Evolutionary conservation across 1,284 basidiomycete species (phyloP).

Genomic region (Hemileia vastatrix): DNA sequence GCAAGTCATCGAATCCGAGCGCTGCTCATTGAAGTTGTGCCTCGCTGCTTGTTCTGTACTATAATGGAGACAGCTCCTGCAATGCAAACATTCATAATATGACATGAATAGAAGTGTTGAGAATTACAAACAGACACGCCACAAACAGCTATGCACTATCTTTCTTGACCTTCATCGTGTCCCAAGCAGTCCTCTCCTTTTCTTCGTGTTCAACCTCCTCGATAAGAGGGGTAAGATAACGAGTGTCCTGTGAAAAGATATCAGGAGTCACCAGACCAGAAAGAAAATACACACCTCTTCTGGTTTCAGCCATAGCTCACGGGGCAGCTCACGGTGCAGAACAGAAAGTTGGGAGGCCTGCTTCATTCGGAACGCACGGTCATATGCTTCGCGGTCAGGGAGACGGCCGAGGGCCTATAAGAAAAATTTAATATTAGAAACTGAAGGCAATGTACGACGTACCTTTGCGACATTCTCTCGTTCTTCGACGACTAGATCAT

Average conservation of each 20-base stretch:
- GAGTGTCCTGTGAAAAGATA: slow-evolving; percentile 59
- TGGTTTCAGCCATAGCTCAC: slow-evolving; percentile 69
- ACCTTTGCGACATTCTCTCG: slow-evolving; percentile 74
- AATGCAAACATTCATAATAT: too few relatives aligned
- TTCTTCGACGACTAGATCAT: slow-evolving; percentile 89
- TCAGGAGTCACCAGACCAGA: background rate
- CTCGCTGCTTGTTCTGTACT: too few relatives aligned
- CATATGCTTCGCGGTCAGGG: slow-evolving; percentile 67
- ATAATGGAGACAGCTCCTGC: too few relatives aligned
- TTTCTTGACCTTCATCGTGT: too few relatives aligned
- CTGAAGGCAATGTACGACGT: too few relatives aligned
- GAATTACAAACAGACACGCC: too few relatives aligned
- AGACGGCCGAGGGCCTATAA: slow-evolving; percentile 72
- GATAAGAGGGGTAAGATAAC: slow-evolving; percentile 78
- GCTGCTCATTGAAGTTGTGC: too few relatives aligned
- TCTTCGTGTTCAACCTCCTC: slow-evolving; percentile 65
- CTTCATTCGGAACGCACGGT: slow-evolving; percentile 82
- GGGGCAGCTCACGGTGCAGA: slow-evolving; percentile 69
- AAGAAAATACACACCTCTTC: slow-evolving; percentile 58
- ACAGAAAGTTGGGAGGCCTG: slow-evolving; percentile 69
- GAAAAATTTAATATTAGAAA: background rate
- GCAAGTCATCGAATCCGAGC: too few relatives aligned
- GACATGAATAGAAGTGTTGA: too few relatives aligned
- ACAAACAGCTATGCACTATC: too few relatives aligned
- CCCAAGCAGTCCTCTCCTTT: slow-evolving; percentile 70